phyloP scores from a whole-genome alignment of 2,329 filamentous ascomycete genomes.

The Huntiella bhutanensis region DNA sequence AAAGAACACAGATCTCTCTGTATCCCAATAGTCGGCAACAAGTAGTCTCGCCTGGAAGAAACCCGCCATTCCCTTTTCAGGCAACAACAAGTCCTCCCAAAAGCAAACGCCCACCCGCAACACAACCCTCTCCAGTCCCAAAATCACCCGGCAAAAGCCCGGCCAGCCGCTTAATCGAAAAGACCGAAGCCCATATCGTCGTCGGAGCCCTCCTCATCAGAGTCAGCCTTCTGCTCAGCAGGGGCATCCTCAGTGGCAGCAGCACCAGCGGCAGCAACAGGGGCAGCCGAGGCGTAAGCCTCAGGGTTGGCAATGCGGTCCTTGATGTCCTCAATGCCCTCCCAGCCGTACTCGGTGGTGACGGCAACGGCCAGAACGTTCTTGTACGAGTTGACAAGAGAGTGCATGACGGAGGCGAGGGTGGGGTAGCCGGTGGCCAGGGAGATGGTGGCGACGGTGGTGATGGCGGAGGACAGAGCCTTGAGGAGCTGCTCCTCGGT shows the following conservation, averaged over 20 bases:
- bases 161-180: slow-evolving; percentile 38
- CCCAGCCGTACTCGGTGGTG: slow-evolving; percentile 81
- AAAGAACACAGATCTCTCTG: not conserved
- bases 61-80: too few relatives aligned
- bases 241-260: slow-evolving; percentile 32
- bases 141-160: too few relatives aligned
- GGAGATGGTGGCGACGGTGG: slow-evolving; percentile 76
- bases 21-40: too few relatives aligned
- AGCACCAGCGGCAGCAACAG: slow-evolving; percentile 40
- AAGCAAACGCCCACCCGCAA: too few relatives aligned
- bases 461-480: slow-evolving; percentile 62
- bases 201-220: slow-evolving; percentile 38
- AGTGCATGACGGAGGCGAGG: slow-evolving; percentile 90
- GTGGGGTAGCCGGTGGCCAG: slow-evolving; percentile 91
- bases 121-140: too few relatives aligned
- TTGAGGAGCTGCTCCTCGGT: slow-evolving; percentile 84
- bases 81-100: too few relatives aligned
- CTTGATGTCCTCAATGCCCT: slow-evolving; percentile 94
- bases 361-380: slow-evolving; percentile 79
- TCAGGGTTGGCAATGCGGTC: slow-evolving; percentile 99
- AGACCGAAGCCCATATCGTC: slow-evolving; percentile 38
- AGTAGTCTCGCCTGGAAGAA: too few relatives aligned
- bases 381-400: slow-evolving; percentile 95
- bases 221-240: slow-evolving; percentile 48
- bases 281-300: slow-evolving; percentile 72